Evolutionary conservation across 2,329 filamentous ascomycete genomes (phyloP).

Genomic region (Hypoxylon sp.): DNA sequence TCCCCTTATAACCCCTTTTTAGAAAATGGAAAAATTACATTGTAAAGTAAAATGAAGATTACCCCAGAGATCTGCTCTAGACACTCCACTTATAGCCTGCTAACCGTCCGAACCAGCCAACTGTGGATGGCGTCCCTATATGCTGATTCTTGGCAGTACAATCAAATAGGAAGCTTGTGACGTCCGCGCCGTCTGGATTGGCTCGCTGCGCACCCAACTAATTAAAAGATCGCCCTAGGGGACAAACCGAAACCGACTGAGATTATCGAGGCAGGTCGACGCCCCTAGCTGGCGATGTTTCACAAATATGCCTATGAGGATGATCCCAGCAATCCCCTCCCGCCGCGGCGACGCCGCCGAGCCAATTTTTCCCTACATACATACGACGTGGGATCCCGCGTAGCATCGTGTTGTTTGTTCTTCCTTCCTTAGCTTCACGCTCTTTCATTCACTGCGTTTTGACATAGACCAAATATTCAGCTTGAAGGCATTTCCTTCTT

Average conservation of each 20-base stretch:
- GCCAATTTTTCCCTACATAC: conserved; percentile 31
- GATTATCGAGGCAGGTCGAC: conserved; percentile 43
- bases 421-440: conserved; percentile 32
- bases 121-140: conserved; percentile 22
- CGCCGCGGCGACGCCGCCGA: conserved; percentile 21
- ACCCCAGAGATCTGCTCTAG: conserved; percentile 40
- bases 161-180: conserved; percentile 52
- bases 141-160: conserved; percentile 41
- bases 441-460: conserved; percentile 32
- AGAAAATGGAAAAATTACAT: conserved; percentile 26
- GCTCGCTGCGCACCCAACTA: conserved; percentile 30
- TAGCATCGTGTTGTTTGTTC: conserved; percentile 16
- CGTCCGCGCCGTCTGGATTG: conserved; percentile 45
- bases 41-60: conserved; percentile 49
- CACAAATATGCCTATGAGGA: conserved; percentile 44
- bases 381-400: conserved; percentile 35
- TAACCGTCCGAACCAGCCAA: conserved; percentile 39
- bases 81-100: conserved; percentile 30
- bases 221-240: conserved; percentile 41
- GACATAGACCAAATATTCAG: conserved; percentile 16
- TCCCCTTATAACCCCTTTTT: conserved; percentile 15
- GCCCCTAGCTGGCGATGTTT: conserved; percentile 48
- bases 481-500: conserved; percentile 35
- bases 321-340: conserved; percentile 38
- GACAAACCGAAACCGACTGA: conserved; percentile 43